Evolutionary conservation across 2,329 filamentous ascomycete genomes (phyloP).

Genomic region (Colletotrichum tabaci): DNA sequence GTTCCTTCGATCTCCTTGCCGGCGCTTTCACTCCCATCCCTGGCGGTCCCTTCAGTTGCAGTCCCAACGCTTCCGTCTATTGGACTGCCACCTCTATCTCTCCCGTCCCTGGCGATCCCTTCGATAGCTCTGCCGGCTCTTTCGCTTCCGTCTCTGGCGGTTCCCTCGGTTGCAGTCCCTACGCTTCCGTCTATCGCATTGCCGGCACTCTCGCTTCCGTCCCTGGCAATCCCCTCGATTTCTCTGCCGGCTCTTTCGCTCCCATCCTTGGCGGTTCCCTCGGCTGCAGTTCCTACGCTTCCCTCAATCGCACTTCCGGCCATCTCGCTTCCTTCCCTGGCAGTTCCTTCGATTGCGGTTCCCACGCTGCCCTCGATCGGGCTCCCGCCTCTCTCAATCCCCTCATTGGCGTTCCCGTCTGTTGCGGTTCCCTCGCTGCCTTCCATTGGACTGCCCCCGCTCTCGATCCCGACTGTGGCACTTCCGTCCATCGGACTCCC

Average conservation of each 20-base stretch:
- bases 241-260: not conserved
- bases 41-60: not conserved
- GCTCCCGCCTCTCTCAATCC: not conserved
- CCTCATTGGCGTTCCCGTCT: not conserved
- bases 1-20: not conserved
- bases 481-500: not conserved
- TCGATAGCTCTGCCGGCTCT: not conserved
- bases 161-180: not conserved
- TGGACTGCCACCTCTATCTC: not conserved
- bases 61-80: not conserved
- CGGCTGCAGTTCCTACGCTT: too few relatives aligned
- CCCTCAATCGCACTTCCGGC: not conserved
- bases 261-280: not conserved
- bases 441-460: not conserved
- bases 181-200: not conserved
- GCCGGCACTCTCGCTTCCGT: not conserved
- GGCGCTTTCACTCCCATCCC: not conserved
- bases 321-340: not conserved
- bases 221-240: not conserved
- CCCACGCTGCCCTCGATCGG: not conserved
- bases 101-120: not conserved
- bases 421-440: not conserved
- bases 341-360: not conserved
- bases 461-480: not conserved
- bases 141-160: not conserved